Base-by-base conservation (phyloP, 139 green algal genomes). In the Tetraselmis striata region DNA sequence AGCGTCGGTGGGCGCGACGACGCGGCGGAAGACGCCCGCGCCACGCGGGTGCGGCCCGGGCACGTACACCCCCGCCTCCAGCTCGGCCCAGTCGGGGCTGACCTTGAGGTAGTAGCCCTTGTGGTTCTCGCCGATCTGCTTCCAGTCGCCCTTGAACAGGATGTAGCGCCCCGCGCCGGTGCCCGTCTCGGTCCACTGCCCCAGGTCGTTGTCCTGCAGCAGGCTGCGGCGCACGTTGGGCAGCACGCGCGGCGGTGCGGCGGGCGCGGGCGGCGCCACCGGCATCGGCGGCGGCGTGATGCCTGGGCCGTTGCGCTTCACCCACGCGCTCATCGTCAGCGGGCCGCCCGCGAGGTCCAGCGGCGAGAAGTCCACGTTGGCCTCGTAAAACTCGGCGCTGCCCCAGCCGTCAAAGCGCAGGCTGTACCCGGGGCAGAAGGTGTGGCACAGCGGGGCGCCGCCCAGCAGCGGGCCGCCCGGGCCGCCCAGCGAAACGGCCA, bases 1-100 rank as follows among this genome's bases (percentile, higher is more conserved):
- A 2, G 29, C 28, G 29, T 80, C 77, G 11, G 45, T 67, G 45
- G 45, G 18, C 18, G 45, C 45, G 11, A 67, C 24, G 27, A 82
- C 67, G 27, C n/a, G 58, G 25, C 81, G 74, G 74, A 81, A 84
- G 18, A 76, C 75, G 30, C 81, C 81, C 28, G 75, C 29, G 23
- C 32, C 31, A 23, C 59, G 32, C 1, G 76, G 77, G 75, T 77
- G 27, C 81, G 31, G 28, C 23, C 32, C 32, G 25, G 30, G 5
- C 18, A 80, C 81, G 75, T 84, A 84, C n/a, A 84, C 81, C 23
- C 81, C 81, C 23, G 81, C 81, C 81, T 80, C 77, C 2, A 84
- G 29, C 25, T 67, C 28, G 23, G 75, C 32, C 59, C 45, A 84
- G 76, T 84, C 81, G 23, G 28, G 11, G 75, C 27, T 75, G 31